phyloP scores from a whole-genome alignment of 148 eudicot genomes.

The Cornus florida region DNA sequence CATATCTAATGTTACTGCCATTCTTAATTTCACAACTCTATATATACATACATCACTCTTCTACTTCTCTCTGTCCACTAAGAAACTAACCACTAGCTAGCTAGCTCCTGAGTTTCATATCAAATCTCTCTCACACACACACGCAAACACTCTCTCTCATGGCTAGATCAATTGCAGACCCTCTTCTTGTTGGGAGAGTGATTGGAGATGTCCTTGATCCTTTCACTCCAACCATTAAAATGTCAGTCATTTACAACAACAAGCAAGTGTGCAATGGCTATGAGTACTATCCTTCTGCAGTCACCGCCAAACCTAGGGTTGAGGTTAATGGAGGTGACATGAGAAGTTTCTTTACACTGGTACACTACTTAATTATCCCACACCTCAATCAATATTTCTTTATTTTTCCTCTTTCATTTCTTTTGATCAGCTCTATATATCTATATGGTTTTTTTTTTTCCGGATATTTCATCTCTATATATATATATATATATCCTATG shows the following conservation, averaged over 20 bases:
- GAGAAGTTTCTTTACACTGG: slow-evolving; percentile 82
- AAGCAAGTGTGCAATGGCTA: slow-evolving; percentile 70
- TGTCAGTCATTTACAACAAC: slow-evolving; percentile 46
- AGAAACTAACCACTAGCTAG: too few relatives aligned
- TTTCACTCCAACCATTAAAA: slow-evolving; percentile 53
- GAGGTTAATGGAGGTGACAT: slow-evolving; percentile 61
- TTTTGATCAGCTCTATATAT: background rate
- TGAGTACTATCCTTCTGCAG: slow-evolving; percentile 69
- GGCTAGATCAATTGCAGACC: slow-evolving; percentile 44
- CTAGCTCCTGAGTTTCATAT: background rate
- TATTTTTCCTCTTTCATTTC: background rate
- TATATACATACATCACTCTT: slow-evolving; percentile 1
- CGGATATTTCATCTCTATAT: background rate
- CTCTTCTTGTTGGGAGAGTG: slow-evolving; percentile 69
- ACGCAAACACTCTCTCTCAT: slow-evolving; percentile 16
- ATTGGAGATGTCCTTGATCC: slow-evolving; percentile 81
- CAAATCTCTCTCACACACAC: background rate
- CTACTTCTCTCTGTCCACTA: background rate
- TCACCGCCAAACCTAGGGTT: slow-evolving; percentile 57
- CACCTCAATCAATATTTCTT: too few relatives aligned
- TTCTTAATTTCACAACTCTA: background rate
- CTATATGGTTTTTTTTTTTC: background rate
- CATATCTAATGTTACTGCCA: background rate
- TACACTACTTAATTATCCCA: slow-evolving; percentile 9
- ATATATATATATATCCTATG: background rate